Base-by-base conservation (phyloP, 805 yeast species). In the Starmera amethionina region DNA sequence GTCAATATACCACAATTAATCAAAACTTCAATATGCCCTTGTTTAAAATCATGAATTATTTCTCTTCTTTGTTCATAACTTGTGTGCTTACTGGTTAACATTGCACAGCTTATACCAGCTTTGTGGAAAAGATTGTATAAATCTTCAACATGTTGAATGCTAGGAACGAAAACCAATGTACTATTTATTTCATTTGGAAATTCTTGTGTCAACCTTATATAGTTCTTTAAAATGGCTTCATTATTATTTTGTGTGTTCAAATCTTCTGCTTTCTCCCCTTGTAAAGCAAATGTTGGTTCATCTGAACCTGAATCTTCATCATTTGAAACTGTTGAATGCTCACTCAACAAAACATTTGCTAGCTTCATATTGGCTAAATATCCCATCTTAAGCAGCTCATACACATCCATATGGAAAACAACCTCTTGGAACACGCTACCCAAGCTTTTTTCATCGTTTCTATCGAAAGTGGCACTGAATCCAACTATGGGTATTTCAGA, bases 1-100 rank as follows among this genome's bases (percentile, higher is more conserved):
- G 96, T 89, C 50, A 90, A 81, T 6, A 89, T 85, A 14, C 83
- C 86, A 56, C 95, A 93, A 54, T 90, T 90, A 63, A 93, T 72
- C 28, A 89, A 60, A 0, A 90, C 94, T 5, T 80, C 75, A 15
- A 85, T 67, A 13, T 68, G 54, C 0, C 93, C 88, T 0, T 60
- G 49, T 44, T 68, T 71, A 54, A 89, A 90, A 30, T 73, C 79
- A 6, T 63, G 58, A 2, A 88, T 59, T 0, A 77, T 65, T 3
- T 57, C 51, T 13, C 62, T 69, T 33, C 97, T 64, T 33, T 72
- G 77, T 1, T 88, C 84, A 45, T 69, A 75, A 38, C 76, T 79
- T 0, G 95, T 84, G 27, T 22, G 27, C 27, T 22, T 22, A 22
- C 27, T 22, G 6, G 27, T 22, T 22, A 22, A 22, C 27, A 22